Conservation (phyloP, 2,329 filamentous ascomycete species). For the Grosmannia serpens region DNA sequence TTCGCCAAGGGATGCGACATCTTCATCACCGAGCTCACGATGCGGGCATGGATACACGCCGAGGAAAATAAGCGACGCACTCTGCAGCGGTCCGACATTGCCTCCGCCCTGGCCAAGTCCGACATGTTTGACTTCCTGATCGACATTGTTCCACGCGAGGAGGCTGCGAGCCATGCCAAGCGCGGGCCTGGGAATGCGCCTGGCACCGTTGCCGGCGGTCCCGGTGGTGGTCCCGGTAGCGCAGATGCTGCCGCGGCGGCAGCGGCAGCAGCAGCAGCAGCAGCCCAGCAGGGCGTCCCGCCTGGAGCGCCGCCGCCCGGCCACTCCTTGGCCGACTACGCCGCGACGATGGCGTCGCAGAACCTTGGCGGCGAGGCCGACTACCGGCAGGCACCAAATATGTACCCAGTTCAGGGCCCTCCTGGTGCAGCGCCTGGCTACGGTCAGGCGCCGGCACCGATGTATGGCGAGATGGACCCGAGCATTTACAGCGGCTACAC, state of each 20-base stretch:
- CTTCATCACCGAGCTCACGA: conserved; percentile 97
- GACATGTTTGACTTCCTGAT: conserved; percentile 99
- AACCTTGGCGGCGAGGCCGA: conserved; percentile 58
- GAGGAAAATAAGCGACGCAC: conserved; percentile 98
- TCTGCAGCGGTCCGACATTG: conserved; percentile 90
- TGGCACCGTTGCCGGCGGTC: conserved; percentile 21
- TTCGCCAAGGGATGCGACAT: conserved; percentile 99
- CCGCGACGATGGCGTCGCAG: conserved; percentile 43
- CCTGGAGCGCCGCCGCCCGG: conserved; percentile 36
- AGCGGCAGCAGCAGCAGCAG: conserved; percentile 17
- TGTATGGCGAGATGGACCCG: conserved; percentile 68
- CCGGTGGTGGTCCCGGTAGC: conserved; percentile 10
- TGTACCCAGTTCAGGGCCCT: conserved; percentile 75
- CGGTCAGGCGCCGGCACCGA: conserved; percentile 64
- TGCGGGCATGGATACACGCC: conserved; percentile 98
- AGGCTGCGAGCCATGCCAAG: conserved; percentile 78
- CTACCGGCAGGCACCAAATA: conserved; percentile 66
- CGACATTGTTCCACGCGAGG: conserved; percentile 93
- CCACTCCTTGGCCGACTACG: conserved; percentile 49
- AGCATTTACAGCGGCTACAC: conserved; percentile 73
- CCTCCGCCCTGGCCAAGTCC: conserved; percentile 87
- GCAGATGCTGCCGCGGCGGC: conserved; percentile 8
- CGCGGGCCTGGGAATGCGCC: conserved; percentile 41
- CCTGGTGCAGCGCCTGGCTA: conserved; percentile 60
- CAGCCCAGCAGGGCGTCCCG: conserved; percentile 30